Base-by-base conservation (phyloP, 805 yeast species). In the Ogataea philodendri region DNA sequence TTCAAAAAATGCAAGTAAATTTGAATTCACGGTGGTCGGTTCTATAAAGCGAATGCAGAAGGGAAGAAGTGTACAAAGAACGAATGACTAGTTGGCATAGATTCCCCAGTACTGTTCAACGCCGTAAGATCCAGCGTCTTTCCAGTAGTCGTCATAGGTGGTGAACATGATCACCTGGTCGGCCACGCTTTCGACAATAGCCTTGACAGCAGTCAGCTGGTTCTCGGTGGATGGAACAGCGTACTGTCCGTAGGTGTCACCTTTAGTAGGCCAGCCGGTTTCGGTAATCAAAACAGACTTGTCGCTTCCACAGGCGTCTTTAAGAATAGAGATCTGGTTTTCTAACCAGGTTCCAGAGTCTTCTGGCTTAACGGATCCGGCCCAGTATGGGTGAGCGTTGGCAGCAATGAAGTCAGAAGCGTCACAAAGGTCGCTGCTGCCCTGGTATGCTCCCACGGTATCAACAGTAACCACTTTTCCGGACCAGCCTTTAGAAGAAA, bases 221-320 rank as follows among this genome's bases (percentile, higher is more conserved):
- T 78, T 74, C 4, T 48, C 57, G 20, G 46, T 46, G 15, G 79
- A 72, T 29, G 84, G 84, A 22, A 77, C 77, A 46, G 79, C 76
- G 2, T 27, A 9, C 30, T 46, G 42, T 39, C 79, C 80, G 48
- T 66, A 72, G 39, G 70, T 50, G 44, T 65, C 57, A 52, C 86
- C 85, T 49, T 66, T 51, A 10, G 81, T 70, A 50, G 85, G 86
- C 86, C 86, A 79, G 26, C 86, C 86, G 32, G 82, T 71, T 62
- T 79, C 86, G 38, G 78, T 67, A 45, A 78, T 67, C 43, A 78
- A 58, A 24, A 76, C 73, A 13, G 54, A 46, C 57, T 78, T 76
- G 20, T 50, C 43, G 41, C 63, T 62, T 38, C 76, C 74, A 54
- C 84, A 78, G 14, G 55, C 59, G 26, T 56, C 43, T 47, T 67